Base-by-base conservation (phyloP, 1,284 basidiomycete species). In the Schizophyllum commune region DNA sequence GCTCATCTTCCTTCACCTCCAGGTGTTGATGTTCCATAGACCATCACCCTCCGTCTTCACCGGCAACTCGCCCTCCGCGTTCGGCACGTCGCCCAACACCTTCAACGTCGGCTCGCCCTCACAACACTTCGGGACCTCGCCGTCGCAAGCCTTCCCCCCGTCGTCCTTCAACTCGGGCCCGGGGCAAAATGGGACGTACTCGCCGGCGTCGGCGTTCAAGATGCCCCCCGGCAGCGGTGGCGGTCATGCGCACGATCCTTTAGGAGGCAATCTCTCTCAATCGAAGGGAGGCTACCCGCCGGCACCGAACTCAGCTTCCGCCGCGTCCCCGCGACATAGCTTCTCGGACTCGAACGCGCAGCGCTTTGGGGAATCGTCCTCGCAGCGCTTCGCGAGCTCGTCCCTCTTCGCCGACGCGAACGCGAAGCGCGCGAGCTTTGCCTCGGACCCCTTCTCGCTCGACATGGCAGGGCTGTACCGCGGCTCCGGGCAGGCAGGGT, bases 81-180 rank as follows among this genome's bases (percentile, higher is more conserved):
- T 47, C 39, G 39, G 39, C 13, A 47, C 39, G 4, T 47, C 39
- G 9, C 39, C 39, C 4, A 47, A 11, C 17, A 47, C 67, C 71
- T 75, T 69, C 60, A 82, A 74, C 60, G 78, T 78, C 39, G 81
- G 80, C 63, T 81, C 79, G 27, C 74, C 81, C 19, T 79, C 80
- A 6, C 82, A 83, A 53, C 81, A 83, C 57, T 47, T 47, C 39
- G 39, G 39, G 2, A 47, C 39, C 13, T 47, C 39, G 8, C 39
- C 39, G 65, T 83, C 85, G 1, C 86, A 89, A 68, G 77, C 79
- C 8, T 86, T 84, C 68, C 83, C 83, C 7, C 80, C 84, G 0
- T 75, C 80, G 5, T 86, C 88, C 57, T 85, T 86, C 68, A 85
- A 85, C 69, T 70, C 75, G 19, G 83, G 80, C 56, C 66, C 70